Percentiles rank a stretch among this genome's conserved stretches.
These are phyloP conservation scores for Yamadazyma akitaensis DNA, from an alignment of 805 yeast species.

Conservation along the genomic window DNA sequence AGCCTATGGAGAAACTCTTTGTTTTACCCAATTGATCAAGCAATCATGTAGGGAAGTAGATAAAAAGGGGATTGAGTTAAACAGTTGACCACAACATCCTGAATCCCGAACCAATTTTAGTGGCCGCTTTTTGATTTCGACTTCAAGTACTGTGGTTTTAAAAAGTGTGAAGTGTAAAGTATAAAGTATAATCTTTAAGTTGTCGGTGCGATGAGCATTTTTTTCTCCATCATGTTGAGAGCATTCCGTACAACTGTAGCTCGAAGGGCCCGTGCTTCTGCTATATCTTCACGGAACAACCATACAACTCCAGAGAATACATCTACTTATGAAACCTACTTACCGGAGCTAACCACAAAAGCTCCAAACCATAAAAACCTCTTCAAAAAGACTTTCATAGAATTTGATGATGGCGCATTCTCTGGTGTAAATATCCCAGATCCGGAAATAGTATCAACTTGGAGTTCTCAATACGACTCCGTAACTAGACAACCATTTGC, in stretches of 20 bases:
- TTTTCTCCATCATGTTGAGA: neutral
- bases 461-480: slow-evolving; percentile 42
- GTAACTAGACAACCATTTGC: slow-evolving; percentile 44
- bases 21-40: too few relatives aligned
- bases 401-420: slow-evolving; percentile 7
- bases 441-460: slow-evolving; percentile 15
- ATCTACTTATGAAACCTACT: neutral
- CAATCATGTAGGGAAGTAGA: too few relatives aligned
- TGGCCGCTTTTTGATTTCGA: neutral
- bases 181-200: neutral
- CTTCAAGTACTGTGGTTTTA: neutral
- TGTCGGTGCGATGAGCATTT: neutral
- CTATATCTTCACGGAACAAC: neutral
- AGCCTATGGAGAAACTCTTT: too few relatives aligned
- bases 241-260: neutral
- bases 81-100: too few relatives aligned
- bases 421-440: neutral
- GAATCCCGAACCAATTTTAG: too few relatives aligned
- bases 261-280: neutral
- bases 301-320: neutral
- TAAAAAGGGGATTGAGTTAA: too few relatives aligned
- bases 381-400: neutral
- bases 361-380: neutral
- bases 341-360: neutral
- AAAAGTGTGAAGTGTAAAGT: too few relatives aligned